Percentiles rank a stretch among this genome's conserved stretches.
phyloP scores from a whole-genome alignment of 2,329 filamentous ascomycete genomes.

The Diaporthe ilicicola region DNA sequence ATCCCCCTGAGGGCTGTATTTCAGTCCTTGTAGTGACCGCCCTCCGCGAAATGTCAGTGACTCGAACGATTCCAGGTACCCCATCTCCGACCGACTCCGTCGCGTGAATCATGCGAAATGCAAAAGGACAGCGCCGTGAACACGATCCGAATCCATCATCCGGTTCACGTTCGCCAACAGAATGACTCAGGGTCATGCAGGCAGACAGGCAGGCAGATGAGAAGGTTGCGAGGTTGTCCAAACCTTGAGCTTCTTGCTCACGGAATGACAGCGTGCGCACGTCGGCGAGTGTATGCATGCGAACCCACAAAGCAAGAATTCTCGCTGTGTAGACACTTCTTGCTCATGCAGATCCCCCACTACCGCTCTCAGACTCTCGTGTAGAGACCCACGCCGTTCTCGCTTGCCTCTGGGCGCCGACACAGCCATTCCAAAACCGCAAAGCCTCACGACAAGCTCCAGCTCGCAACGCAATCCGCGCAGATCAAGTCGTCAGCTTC shows the following conservation, averaged over 20 bases:
- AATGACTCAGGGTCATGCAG: not conserved
- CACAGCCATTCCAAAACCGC: conserved; percentile 20
- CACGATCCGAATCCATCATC: not conserved
- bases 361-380: not conserved
- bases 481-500: not conserved
- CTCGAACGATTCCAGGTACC: not conserved
- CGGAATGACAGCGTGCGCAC: not conserved
- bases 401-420: not conserved
- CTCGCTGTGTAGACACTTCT: not conserved
- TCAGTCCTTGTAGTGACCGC: too few relatives aligned
- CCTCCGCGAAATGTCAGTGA: not conserved
- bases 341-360: not conserved
- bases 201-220: not conserved
- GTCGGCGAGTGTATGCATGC: not conserved
- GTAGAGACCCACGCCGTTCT: not conserved
- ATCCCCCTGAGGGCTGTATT: not conserved
- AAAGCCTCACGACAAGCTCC: not conserved
- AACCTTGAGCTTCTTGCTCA: not conserved
- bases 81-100: not conserved
- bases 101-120: not conserved
- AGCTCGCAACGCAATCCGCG: not conserved
- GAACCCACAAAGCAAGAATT: not conserved
- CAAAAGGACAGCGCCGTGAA: not conserved
- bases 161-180: not conserved
- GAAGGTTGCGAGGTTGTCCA: too few relatives aligned